phyloP scores from a whole-genome alignment of 805 yeast genomes.

The Teunomyces lycoperdinae region DNA sequence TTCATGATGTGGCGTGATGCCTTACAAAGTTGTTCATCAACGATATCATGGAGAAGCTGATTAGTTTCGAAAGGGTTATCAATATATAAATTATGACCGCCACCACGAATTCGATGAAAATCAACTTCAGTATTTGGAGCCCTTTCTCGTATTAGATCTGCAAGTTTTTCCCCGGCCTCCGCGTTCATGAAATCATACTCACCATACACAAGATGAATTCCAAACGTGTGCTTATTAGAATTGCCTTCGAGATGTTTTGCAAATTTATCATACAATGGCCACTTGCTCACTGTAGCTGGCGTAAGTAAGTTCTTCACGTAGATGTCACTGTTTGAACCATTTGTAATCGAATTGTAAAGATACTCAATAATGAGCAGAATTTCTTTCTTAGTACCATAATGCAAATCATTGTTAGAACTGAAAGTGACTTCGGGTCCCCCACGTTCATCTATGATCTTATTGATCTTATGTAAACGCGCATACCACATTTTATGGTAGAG shows the following conservation, averaged over 20 bases:
- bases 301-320: slow-evolving; percentile 50
- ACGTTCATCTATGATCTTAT: slow-evolving; percentile 28
- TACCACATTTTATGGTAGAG: slow-evolving; percentile 42
- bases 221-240: slow-evolving; percentile 14
- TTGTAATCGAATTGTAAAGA: slow-evolving; percentile 38
- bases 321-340: slow-evolving; percentile 37
- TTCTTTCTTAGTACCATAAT: slow-evolving; percentile 39
- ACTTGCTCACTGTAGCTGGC: slow-evolving; percentile 58
- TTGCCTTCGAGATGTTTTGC: slow-evolving; percentile 25
- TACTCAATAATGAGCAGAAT: slow-evolving; percentile 37
- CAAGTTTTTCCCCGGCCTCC: slow-evolving; percentile 46
- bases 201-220: slow-evolving; percentile 58
- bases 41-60: slow-evolving; percentile 13
- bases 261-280: slow-evolving; percentile 64
- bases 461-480: slow-evolving; percentile 36
- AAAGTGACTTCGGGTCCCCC: slow-evolving; percentile 29
- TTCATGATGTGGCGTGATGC: background rate
- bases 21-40: background rate
- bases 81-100: slow-evolving; percentile 44
- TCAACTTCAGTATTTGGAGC: slow-evolving; percentile 12
- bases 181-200: slow-evolving; percentile 73
- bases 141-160: slow-evolving; percentile 7
- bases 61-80: slow-evolving; percentile 46
- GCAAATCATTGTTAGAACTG: slow-evolving; percentile 25
- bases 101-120: slow-evolving; percentile 28